These are phyloP conservation scores for Naganishia vaughanmartiniae DNA, from an alignment of 768 basidiomycete species.

Conservation along the genomic window DNA sequence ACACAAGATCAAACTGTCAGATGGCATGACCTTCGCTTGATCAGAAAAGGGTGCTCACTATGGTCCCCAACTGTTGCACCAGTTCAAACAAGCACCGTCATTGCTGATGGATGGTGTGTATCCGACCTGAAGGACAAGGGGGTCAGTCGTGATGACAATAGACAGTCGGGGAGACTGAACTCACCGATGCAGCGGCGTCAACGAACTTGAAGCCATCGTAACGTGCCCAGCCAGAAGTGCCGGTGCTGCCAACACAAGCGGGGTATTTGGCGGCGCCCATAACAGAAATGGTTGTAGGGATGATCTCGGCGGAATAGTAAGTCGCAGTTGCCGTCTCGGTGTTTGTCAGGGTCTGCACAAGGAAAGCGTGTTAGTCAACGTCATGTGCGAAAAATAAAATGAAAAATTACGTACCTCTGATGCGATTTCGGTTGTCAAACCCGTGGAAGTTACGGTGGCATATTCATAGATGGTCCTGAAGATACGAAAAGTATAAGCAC, in stretches of 20 bases:
- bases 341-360: not conserved
- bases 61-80: not conserved
- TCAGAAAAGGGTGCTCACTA: not conserved
- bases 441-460: not conserved
- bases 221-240: not conserved
- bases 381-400: not conserved
- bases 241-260: not conserved
- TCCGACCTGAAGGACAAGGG: not conserved
- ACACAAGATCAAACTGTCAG: not conserved
- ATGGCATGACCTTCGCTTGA: not conserved
- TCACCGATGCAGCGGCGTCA: not conserved
- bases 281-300: not conserved
- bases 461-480: not conserved
- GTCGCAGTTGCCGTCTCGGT: not conserved
- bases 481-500: not conserved
- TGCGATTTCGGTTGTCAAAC: not conserved
- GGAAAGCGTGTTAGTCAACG: not conserved
- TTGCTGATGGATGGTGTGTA: not conserved
- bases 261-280: not conserved
- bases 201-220: not conserved
- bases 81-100: not conserved
- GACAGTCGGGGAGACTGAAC: not conserved
- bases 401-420: not conserved
- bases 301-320: not conserved
- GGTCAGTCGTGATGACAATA: too few relatives aligned